Evolutionary conservation across 352 stramenopile species (phyloP), one percentile per base, ranked within the genome.

Genomic region (Phytophthora fragariae): DNA sequence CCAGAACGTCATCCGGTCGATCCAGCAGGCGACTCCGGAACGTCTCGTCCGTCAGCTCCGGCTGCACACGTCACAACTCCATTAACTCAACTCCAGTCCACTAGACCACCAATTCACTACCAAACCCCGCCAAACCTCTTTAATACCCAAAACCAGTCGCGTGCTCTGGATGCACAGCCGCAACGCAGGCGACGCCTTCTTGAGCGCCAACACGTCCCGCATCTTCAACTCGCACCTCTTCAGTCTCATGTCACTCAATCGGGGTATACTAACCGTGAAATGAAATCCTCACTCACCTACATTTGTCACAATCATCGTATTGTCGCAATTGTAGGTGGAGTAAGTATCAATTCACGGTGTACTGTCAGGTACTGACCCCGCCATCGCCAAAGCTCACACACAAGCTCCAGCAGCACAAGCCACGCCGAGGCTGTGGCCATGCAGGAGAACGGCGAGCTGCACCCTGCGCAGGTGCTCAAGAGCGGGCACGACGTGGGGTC

Each of bases 401-500:
- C 24, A 57, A 60, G 56, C 29, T 27, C n/a, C 15, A 11, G 17
- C 24, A 27, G 47, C 35, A 14, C 35, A 8, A 39, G 46, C 55
- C 19, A 21, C 19, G 19, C 19, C 11, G 53, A 37, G 24, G 24
- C 24, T 27, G 24, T 27, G 0, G 24, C 46, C 31, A 85, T 82
- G 76, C 64, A 76, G 62, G 64, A 71, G 68, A 80, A 65, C 72
- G 81, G 79, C 27, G 83, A 91, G 70, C 82, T 93, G 50, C 86
- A 93, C 75, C 77, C 84, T 8, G 86, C 86, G 57, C 86, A 93
- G 76, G 84, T 93, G 80, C 84, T 93, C 62, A 84, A 84, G 66
- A 92, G 86, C 74, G 86, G 86, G 44, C 86, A 93, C 58, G 88
- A 95, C 73, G 84, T 95, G 11, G 85, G 85, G 62, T 79, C 75